phyloP scores from a whole-genome alignment of 2,329 filamentous ascomycete genomes.

The Tolypocladium amazonense region DNA sequence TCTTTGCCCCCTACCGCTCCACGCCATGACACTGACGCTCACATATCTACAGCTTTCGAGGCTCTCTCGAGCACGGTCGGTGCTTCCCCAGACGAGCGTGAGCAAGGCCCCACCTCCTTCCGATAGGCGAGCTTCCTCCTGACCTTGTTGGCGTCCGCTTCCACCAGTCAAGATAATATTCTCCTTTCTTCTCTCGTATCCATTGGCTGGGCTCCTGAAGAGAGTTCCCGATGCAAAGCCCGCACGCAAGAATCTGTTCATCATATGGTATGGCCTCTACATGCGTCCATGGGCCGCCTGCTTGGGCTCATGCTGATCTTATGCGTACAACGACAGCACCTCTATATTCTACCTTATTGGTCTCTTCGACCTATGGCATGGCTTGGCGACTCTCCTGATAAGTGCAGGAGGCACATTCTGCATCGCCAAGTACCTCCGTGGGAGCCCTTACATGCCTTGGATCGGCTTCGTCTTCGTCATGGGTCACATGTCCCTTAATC shows the following conservation, averaged over 20 bases:
- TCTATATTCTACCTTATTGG: constrained; percentile 88
- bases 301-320: not conserved
- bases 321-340: constrained; percentile 36
- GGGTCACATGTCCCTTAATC: constrained; percentile 87
- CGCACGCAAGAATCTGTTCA: constrained; percentile 79
- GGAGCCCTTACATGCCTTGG: constrained; percentile 94
- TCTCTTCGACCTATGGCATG: constrained; percentile 85
- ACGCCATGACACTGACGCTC: not conserved
- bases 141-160: not conserved
- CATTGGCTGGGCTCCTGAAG: constrained; percentile 79
- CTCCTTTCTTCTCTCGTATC: constrained; percentile 86
- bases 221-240: constrained; percentile 78
- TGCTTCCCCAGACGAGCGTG: constrained; percentile 27
- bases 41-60: constrained; percentile 19
- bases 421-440: constrained; percentile 70
- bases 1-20: too few species aligned
- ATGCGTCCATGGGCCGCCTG: not conserved
- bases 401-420: constrained; percentile 71
- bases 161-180: constrained; percentile 78
- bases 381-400: constrained; percentile 67
- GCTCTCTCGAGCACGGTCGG: constrained; percentile 19
- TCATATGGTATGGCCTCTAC: constrained; percentile 47
- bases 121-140: constrained; percentile 1
- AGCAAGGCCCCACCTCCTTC: constrained; percentile 5
- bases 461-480: constrained; percentile 88